A percentile compares a stretch with the other conserved stretches of the same genome.
These are phyloP conservation scores for Fusarium armeniacum DNA, from an alignment of 2,329 filamentous ascomycete genomes.

Conservation along the genomic window DNA sequence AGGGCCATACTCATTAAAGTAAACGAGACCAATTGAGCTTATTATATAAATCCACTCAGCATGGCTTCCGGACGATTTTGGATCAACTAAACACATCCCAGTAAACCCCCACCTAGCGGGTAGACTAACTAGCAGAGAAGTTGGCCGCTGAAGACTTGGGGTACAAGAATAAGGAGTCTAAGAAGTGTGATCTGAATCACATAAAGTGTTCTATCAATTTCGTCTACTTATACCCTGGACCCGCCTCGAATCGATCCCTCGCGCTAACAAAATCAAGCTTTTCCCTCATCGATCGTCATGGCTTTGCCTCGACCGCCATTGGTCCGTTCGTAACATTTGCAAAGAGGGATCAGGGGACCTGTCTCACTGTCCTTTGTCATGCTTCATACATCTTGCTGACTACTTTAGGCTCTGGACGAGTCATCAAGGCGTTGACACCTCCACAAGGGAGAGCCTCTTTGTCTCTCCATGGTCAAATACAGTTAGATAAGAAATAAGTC, in stretches of 20 bases:
- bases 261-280: constrained; percentile 4
- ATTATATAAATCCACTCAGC: too few species aligned
- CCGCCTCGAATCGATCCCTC: not conserved
- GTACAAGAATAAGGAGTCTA: too few species aligned
- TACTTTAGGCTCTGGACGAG: not conserved
- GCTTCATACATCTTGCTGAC: not conserved
- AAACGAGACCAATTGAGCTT: too few species aligned
- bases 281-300: not conserved
- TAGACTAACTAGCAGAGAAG: too few species aligned
- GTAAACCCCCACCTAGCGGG: too few species aligned
- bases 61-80: too few species aligned
- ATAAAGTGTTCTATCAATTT: too few species aligned
- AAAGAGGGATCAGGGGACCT: not conserved
- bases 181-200: too few species aligned
- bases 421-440: not conserved
- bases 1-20: not conserved
- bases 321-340: not conserved
- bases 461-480: not conserved
- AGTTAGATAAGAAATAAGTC: not conserved
- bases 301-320: not conserved
- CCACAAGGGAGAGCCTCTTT: not conserved
- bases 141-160: too few species aligned
- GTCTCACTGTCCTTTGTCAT: not conserved
- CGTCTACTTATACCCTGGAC: too few species aligned
- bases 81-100: too few species aligned